Evolutionary conservation across 768 basidiomycete species (phyloP).

Genomic region (Boletus eberwhitei): DNA sequence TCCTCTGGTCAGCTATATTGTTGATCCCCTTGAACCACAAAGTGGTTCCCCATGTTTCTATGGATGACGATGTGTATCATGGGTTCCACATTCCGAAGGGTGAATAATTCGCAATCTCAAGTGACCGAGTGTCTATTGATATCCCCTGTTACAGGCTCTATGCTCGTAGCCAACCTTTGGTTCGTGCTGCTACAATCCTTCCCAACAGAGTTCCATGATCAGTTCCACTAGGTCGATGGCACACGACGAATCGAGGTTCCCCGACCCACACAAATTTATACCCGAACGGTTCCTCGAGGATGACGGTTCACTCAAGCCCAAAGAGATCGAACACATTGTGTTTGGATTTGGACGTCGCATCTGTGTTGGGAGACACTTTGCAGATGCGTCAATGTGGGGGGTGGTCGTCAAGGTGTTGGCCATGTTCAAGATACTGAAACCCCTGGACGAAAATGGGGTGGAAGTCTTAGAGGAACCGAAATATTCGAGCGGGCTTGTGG

Average conservation of each 20-base stretch:
- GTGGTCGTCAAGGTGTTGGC: constrained; percentile 13
- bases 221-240: constrained; percentile 9
- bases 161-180: constrained; percentile 9
- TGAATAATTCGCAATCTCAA: background rate
- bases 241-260: constrained; percentile 29
- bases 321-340: constrained; percentile 2
- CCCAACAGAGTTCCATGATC: fast-evolving
- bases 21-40: background rate
- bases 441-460: background rate
- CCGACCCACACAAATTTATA: constrained; percentile 32
- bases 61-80: constrained; percentile 40
- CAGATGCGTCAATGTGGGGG: constrained; percentile 18
- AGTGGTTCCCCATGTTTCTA: constrained; percentile 28
- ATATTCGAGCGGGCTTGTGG: constrained; percentile 5
- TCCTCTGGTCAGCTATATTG: too few relatives aligned
- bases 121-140: background rate
- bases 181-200: background rate
- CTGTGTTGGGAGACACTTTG: constrained; percentile 23
- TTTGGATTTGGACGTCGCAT: constrained; percentile 29
- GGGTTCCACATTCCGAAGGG: constrained; percentile 48
- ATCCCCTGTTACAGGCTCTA: background rate
- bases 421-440: background rate
- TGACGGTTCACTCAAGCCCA: constrained; percentile 17
- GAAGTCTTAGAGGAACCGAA: constrained; percentile 16
- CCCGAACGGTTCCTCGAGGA: constrained; percentile 40